These are phyloP conservation scores for Acacia melanoxylon DNA, from an alignment of 306 rosid species.

Conservation along the genomic window DNA sequence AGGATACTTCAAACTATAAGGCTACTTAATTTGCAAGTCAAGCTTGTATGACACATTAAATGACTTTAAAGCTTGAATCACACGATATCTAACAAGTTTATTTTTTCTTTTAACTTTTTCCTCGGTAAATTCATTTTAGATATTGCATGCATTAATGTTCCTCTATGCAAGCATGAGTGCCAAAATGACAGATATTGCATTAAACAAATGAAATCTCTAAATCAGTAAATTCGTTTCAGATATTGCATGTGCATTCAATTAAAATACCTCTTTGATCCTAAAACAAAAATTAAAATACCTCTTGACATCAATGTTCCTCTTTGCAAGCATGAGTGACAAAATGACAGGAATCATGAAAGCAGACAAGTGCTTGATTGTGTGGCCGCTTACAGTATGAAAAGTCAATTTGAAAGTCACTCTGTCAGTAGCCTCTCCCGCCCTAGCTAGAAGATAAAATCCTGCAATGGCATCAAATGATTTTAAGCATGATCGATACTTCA, in stretches of 20 bases:
- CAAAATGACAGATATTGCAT: constrained; percentile 43
- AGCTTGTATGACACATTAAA: not conserved
- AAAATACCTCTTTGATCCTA: too few species aligned
- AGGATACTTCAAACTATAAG: not conserved
- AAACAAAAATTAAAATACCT: constrained; percentile 59
- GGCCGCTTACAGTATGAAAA: constrained; percentile 82
- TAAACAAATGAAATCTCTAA: not conserved
- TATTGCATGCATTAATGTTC: constrained; percentile 31
- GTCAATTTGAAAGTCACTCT: constrained; percentile 62
- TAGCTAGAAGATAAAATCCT: constrained; percentile 85
- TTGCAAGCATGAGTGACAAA: constrained; percentile 87
- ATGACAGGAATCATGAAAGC: constrained; percentile 86
- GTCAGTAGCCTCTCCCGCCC: constrained; percentile 85
- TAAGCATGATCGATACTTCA: constrained; percentile 9
- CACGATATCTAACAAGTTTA: not conserved
- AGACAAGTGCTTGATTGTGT: constrained; percentile 86
- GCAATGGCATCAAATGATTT: constrained; percentile 20
- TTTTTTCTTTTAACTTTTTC: not conserved
- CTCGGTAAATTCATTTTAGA: not conserved
- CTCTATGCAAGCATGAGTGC: constrained; percentile 95
- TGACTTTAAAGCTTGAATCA: not conserved
- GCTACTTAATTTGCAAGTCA: not conserved
- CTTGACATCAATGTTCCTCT: constrained; percentile 61
- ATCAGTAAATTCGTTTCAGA: constrained; percentile 6
- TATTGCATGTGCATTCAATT: constrained; percentile 15